Conservation (phyloP, 2,329 filamentous ascomycete genomes). For the Fusarium tupiense region DNA sequence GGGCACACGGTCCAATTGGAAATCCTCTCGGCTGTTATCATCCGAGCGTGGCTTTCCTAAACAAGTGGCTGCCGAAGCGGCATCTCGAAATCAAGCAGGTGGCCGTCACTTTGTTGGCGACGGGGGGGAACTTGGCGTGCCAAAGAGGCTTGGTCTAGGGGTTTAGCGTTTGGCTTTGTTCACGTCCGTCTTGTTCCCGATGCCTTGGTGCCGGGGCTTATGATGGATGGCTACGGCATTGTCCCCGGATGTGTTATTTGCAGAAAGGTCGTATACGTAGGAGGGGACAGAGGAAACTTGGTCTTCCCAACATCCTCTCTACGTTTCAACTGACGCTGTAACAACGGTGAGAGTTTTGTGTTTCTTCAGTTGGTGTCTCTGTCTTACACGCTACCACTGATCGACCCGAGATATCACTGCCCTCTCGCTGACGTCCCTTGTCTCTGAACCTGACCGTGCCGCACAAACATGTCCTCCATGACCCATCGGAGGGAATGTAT, state of each 20-base stretch:
- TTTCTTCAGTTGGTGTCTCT: background rate
- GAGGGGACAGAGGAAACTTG: background rate
- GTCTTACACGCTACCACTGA: background rate
- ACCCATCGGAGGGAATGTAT: conserved; percentile 12
- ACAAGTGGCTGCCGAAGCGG: conserved; percentile 8
- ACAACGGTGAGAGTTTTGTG: background rate
- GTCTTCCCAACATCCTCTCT: background rate
- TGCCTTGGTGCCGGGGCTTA: background rate
- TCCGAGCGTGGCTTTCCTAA: conserved; percentile 10
- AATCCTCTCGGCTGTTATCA: conserved; percentile 7
- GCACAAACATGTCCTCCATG: conserved; percentile 17
- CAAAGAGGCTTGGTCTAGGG: conserved; percentile 22
- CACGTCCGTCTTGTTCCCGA: conserved; percentile 41
- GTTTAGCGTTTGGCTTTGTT: conserved; percentile 11
- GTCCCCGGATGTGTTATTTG: background rate
- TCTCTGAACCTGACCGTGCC: conserved; percentile 12
- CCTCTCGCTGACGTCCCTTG: background rate
- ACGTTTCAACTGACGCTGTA: background rate
- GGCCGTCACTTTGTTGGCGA: background rate
- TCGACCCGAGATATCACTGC: background rate
- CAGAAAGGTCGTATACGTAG: background rate
- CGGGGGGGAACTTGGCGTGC: background rate
- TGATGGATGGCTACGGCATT: background rate
- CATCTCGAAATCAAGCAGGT: background rate
- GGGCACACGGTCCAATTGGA: conserved; percentile 1